Evolutionary conservation across 1,284 basidiomycete species (phyloP).

Genomic region (Marasmius oreades): DNA sequence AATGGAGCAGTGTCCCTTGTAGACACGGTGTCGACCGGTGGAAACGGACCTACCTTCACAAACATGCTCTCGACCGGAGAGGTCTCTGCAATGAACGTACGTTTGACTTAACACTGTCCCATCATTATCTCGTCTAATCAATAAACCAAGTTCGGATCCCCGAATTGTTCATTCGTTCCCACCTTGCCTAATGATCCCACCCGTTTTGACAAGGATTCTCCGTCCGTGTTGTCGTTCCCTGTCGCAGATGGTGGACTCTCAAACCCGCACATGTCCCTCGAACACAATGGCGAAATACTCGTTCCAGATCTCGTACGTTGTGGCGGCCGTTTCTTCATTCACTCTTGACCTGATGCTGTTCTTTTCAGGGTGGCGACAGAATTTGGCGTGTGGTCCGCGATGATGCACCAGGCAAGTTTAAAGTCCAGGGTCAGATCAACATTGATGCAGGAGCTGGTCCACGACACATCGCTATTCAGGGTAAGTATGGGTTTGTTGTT

Average conservation of each 20-base stretch:
- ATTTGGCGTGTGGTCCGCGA: conserved; percentile 53
- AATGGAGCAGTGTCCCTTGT: conserved; percentile 40
- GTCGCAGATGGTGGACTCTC: conserved; percentile 35
- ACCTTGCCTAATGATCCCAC: conserved; percentile 38
- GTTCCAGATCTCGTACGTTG: conserved; percentile 50
- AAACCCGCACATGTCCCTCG: conserved; percentile 56
- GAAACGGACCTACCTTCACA: conserved; percentile 47
- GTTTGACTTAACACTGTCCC: conserved; percentile 18
- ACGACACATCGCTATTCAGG: conserved; percentile 46
- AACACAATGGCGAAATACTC: conserved; percentile 47
- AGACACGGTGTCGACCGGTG: conserved; percentile 43
- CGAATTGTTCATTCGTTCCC: conserved; percentile 47
- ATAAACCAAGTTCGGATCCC: conserved; percentile 45
- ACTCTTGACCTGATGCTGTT: background rate
- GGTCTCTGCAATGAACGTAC: conserved; percentile 50
- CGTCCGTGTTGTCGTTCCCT: conserved; percentile 46
- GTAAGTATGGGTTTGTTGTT: conserved; percentile 19
- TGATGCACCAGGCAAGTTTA: conserved; percentile 40
- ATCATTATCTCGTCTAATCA: background rate
- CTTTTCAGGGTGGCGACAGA: conserved; percentile 49
- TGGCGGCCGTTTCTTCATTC: background rate
- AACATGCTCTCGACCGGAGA: conserved; percentile 48
- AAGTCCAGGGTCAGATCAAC: conserved; percentile 53
- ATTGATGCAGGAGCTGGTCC: conserved; percentile 57
- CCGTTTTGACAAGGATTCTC: conserved; percentile 38